Percentiles rank a stretch among this genome's conserved stretches.
Evolutionary conservation across 2,329 filamentous ascomycete genomes (phyloP).

Genomic region (Fusarium sp.): DNA sequence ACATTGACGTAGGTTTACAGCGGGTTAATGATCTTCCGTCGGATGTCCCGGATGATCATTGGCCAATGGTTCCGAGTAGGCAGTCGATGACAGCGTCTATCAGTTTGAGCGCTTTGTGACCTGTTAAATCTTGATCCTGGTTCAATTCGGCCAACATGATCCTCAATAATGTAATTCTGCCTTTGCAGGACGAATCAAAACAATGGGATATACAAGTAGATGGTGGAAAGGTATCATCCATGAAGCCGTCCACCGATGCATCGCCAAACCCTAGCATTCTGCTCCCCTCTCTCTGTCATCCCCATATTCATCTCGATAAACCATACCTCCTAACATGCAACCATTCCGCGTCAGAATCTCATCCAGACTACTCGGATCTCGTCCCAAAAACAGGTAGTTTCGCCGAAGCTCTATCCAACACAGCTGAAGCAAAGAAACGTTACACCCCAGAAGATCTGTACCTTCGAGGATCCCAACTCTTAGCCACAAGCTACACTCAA

Average conservation of each 20-base stretch:
- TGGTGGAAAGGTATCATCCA: constrained; percentile 1
- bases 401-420: constrained; percentile 9
- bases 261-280: not conserved
- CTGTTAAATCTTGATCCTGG: not conserved
- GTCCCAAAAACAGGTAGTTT: constrained; percentile 1
- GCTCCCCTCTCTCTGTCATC: constrained; percentile 20
- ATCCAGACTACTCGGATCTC: constrained; percentile 13
- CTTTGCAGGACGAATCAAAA: not conserved
- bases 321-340: constrained; percentile 22
- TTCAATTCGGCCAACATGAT: not conserved
- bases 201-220: constrained; percentile 11
- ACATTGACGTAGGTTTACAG: not conserved
- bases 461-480: constrained; percentile 14
- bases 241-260: not conserved
- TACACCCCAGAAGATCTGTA: constrained; percentile 19
- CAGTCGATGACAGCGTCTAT: constrained; percentile 1
- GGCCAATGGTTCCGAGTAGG: not conserved
- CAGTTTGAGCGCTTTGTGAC: not conserved
- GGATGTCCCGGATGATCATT: not conserved
- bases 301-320: constrained; percentile 22
- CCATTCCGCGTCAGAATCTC: rapidly evolving
- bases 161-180: not conserved
- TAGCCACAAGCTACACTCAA: constrained; percentile 4
- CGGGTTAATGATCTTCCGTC: not conserved
- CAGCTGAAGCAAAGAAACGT: constrained; percentile 22